phyloP scores from a whole-genome alignment of 2,329 filamentous ascomycete genomes.

The Ceratocystis eucalypticola region DNA sequence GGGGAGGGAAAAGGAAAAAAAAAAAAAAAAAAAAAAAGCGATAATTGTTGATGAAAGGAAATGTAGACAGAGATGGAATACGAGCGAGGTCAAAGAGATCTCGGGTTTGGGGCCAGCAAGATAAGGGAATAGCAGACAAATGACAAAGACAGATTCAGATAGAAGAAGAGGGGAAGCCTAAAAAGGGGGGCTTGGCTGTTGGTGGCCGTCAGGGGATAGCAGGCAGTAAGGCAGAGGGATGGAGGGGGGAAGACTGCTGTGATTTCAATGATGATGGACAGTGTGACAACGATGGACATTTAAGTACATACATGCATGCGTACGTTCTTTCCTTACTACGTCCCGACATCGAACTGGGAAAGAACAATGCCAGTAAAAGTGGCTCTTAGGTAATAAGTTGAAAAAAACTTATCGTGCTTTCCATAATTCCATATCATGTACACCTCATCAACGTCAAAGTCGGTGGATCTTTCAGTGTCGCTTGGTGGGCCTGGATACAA shows the following conservation, averaged over 20 bases:
- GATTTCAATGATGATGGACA: too few relatives aligned
- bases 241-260: too few relatives aligned
- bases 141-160: not conserved
- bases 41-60: not conserved
- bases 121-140: not conserved
- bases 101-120: not conserved
- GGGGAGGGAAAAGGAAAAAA: not conserved
- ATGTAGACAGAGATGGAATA: not conserved
- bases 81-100: not conserved
- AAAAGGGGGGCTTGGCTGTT: not conserved
- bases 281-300: too few relatives aligned
- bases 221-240: not conserved
- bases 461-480: too few relatives aligned
- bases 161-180: not conserved
- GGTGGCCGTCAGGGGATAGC: not conserved
- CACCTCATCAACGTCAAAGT: too few relatives aligned
- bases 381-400: not conserved
- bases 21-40: not conserved
- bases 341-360: too few relatives aligned
- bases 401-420: not conserved
- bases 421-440: too few relatives aligned
- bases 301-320: too few relatives aligned
- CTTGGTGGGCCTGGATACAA: too few relatives aligned
- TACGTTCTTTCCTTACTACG: too few relatives aligned
- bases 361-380: too few relatives aligned